Evolutionary conservation across 139 green algal genomes (phyloP).

Genomic region (Parachlorella kessleri): DNA sequence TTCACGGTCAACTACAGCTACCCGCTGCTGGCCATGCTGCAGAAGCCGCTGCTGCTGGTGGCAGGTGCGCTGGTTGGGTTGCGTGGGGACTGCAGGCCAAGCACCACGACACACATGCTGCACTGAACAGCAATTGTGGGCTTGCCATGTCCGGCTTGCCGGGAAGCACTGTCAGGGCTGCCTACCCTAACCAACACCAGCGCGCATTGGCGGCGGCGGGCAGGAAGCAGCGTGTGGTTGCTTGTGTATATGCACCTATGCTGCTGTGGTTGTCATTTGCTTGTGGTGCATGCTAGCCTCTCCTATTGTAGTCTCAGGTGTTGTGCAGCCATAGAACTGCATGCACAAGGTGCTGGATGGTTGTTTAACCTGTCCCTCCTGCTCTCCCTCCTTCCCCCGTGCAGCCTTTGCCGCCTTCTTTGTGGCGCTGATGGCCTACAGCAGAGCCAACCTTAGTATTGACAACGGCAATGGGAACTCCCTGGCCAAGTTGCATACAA

Average conservation of each 20-base stretch:
- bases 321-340: background rate
- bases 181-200: background rate
- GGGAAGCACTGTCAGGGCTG: background rate
- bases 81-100: too few relatives aligned
- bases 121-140: background rate
- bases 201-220: too few relatives aligned
- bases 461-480: background rate
- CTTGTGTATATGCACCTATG: background rate
- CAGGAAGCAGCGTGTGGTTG: background rate
- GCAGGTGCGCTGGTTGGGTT: background rate
- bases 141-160: background rate
- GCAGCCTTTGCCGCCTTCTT: background rate
- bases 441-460: background rate
- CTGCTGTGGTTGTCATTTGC: background rate
- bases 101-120: background rate
- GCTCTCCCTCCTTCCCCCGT: background rate
- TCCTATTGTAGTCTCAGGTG: too few relatives aligned
- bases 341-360: background rate
- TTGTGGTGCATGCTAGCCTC: background rate
- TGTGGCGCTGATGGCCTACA: background rate
- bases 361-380: background rate
- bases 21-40: conserved; percentile 36
- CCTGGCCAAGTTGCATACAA: background rate
- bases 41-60: conserved; percentile 75
- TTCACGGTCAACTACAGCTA: conserved; percentile 69